Evolutionary conservation across 2,329 filamentous ascomycete genomes (phyloP), one percentile per base, ranked within the genome.

Genomic region (Atkinsonella hypoxylon): DNA sequence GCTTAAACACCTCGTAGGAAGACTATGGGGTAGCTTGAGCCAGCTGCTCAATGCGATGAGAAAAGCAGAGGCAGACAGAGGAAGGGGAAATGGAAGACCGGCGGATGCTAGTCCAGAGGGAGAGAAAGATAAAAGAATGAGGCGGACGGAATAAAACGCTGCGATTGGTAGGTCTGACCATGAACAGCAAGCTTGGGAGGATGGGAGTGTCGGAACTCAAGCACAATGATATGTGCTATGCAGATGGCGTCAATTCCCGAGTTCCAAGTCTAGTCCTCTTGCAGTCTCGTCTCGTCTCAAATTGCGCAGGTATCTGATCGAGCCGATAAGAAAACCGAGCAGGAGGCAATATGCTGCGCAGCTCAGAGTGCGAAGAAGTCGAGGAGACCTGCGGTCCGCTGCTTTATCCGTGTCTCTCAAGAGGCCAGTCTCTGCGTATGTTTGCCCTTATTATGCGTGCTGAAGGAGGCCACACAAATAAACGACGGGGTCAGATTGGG

Each of bases 121-220:
- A n/a, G 42, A 32, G 18, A n/a, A 36, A 43, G 22, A 32, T 30
- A 20, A 3, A 15, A 20, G 36, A 20, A 18, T 11, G 38, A 41
- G 26, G 50, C 22, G 40, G 39, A 40, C 11, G 12, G 34, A 32
- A 43, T 13, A 48, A 11, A 38, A 49, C 26, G 50, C 49, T 46
- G 49, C 40, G 45, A 51, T 51, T 51, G 49, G 49, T 45, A 51
- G 49, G 49, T 48, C 49, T 48, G 17, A 22, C n/a, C 31, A 45
- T 32, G 18, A 43, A 49, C n/a, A 22, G 39, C 39, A 34, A 15
- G 30, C 18, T 12, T 32, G 18, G 26, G 2, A 32, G 20, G 42
- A 45, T 12, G 26, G n/a, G 31, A 36, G 40, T 43, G 40, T 22
- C 41, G 41, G 18, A 20, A 43, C 20, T 45, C 15, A 20, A 26